A percentile compares a stretch with the other conserved stretches of the same genome.
Evolutionary conservation across 164 flowering plant genomes (phyloP).

Genomic region (Vitis cinerea): DNA sequence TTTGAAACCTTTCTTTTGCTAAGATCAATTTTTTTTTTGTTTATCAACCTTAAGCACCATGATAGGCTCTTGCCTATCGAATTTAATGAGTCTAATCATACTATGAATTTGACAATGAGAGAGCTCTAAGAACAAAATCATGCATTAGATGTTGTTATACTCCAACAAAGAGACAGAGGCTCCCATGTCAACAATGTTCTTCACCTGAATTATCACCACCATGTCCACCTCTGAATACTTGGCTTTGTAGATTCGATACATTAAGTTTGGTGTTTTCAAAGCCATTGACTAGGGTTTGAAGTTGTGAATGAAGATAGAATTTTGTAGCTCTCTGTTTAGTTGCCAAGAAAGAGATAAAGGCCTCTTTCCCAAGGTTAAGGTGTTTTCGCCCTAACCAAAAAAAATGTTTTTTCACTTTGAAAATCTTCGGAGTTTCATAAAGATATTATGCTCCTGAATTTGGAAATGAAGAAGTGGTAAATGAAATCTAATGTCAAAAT

Average conservation of each 20-base stretch:
- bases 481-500: too few relatives aligned
- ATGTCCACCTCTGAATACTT: constrained; percentile 84
- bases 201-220: constrained; percentile 95
- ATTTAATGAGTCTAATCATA: constrained; percentile 79
- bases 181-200: constrained; percentile 91
- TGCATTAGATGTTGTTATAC: constrained; percentile 95
- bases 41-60: constrained; percentile 92
- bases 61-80: constrained; percentile 92
- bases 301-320: background rate
- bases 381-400: too few relatives aligned
- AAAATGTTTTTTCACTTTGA: too few relatives aligned
- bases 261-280: constrained; percentile 60
- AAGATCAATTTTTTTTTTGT: constrained; percentile 86
- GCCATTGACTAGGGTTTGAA: constrained; percentile 33
- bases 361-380: too few relatives aligned
- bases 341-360: too few relatives aligned
- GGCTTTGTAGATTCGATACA: constrained; percentile 92
- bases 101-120: constrained; percentile 91
- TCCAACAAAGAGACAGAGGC: constrained; percentile 88
- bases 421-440: too few relatives aligned
- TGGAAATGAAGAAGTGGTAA: too few relatives aligned
- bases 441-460: too few relatives aligned
- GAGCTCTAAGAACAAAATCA: constrained; percentile 92
- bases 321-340: too few relatives aligned
- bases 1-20: constrained; percentile 87